Evolutionary conservation across 2,329 filamentous ascomycete species (phyloP).

Genomic region (Boeremia exigua): DNA sequence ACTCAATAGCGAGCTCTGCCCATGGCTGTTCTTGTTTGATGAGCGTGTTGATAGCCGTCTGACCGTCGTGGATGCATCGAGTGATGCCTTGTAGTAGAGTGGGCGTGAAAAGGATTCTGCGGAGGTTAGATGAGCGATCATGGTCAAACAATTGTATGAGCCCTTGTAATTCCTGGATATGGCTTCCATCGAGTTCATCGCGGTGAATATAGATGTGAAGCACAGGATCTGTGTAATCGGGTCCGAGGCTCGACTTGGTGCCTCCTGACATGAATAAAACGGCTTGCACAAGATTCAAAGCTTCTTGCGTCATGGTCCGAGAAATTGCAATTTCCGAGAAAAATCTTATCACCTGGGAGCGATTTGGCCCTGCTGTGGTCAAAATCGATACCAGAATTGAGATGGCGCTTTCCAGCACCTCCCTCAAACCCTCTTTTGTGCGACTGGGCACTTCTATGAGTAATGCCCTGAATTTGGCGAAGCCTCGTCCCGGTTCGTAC

Average conservation of each 20-base stretch:
- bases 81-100: conserved; percentile 31
- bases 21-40: conserved; percentile 24
- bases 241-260: conserved; percentile 7
- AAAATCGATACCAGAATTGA: conserved; percentile 16
- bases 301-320: conserved; percentile 26
- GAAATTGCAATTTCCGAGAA: conserved; percentile 28
- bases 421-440: conserved; percentile 26
- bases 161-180: conserved; percentile 25
- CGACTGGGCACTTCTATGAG: conserved; percentile 29
- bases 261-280: conserved; percentile 15
- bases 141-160: conserved; percentile 27
- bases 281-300: conserved; percentile 33
- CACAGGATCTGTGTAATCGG: conserved; percentile 21
- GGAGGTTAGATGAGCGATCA: conserved; percentile 19
- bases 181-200: conserved; percentile 23
- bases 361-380: conserved; percentile 4
- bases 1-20: conserved; percentile 26
- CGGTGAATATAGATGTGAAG: conserved; percentile 14
- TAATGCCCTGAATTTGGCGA: conserved; percentile 26
- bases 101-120: conserved; percentile 22
- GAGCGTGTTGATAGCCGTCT: conserved; percentile 24
- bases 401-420: conserved; percentile 20
- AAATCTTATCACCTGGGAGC: conserved; percentile 16
- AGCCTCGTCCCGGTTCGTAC: conserved; percentile 21
- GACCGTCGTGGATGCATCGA: conserved; percentile 32